A percentile compares a stretch with the other conserved stretches of the same genome.
Evolutionary conservation across 164 flowering plant species (phyloP).

Genomic region (Dillenia turbinata): DNA sequence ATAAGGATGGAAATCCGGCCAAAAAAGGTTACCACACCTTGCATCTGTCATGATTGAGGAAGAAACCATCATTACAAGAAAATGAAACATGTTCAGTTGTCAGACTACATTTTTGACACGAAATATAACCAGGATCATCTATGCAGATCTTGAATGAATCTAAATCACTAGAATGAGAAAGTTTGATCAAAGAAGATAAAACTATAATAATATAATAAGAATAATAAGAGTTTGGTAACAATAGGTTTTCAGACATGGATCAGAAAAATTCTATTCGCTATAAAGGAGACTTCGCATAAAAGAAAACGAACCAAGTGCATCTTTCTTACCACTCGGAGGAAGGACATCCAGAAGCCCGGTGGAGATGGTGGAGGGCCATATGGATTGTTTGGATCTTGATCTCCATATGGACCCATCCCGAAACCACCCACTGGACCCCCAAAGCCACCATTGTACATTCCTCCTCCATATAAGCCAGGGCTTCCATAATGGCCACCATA

Average conservation of each 20-base stretch:
- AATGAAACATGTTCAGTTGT: too few species aligned
- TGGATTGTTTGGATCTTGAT: constrained; percentile 90
- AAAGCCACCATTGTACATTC: constrained; percentile 55
- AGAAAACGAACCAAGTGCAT: constrained; percentile 10
- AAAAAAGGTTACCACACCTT: constrained; percentile 79
- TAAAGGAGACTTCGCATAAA: too few species aligned
- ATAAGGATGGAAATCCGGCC: constrained; percentile 77
- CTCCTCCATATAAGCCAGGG: constrained; percentile 60
- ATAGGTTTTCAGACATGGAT: too few species aligned
- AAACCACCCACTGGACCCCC: constrained; percentile 66
- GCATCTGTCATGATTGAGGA: constrained; percentile 56
- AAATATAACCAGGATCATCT: too few species aligned
- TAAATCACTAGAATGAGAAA: too few species aligned
- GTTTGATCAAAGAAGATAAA: too few species aligned
- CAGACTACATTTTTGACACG: too few species aligned
- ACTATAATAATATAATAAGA: too few species aligned
- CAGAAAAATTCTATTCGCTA: too few species aligned
- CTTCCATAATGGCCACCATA: constrained; percentile 53
- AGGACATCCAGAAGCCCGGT: constrained; percentile 91
- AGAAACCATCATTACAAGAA: too few species aligned
- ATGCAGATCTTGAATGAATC: too few species aligned
- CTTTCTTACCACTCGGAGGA: constrained; percentile 60
- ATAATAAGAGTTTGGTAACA: too few species aligned
- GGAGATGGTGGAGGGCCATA: constrained; percentile 74
- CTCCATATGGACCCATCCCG: constrained; percentile 56